Evolutionary conservation across 116 monocot species (phyloP), one percentile per base, ranked within the genome.

Genomic region (Papilionanthe hybrid): DNA sequence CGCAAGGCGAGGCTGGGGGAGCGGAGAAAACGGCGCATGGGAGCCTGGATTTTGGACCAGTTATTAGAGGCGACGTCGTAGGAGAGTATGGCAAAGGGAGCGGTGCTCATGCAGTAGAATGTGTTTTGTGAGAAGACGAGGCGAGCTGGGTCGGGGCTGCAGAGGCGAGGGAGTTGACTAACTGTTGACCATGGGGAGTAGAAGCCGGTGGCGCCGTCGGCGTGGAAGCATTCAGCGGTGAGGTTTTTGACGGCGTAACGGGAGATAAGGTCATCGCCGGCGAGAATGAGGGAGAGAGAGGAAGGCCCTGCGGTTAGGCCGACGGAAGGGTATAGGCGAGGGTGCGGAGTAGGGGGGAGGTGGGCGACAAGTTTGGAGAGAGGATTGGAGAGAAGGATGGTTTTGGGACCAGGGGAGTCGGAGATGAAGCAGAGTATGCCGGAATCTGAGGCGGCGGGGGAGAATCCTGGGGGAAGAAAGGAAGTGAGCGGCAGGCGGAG

Each of bases 221-320:
- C 90, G 67, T 81, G 83, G 86, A 94, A 92, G 23, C 76, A 60
- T 82, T 96, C 96, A 1, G 92, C 79, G 11, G 94, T 89, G 44
- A 96, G 85, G 83, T 96, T 96, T 85, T 96, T 96, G 67, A 96
- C 96, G 12, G 96, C 92, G 81, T 91, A 96, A 29, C 89, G 94
- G 49, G 96, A 96, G 71, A 96, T 89, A 41, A 96, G 87, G 71
- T 96, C 92, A 48, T 96, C 96, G 3, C 94, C 96, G 32, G 96
- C 96, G 23, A 96, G 76, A 44, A 94, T 79, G 4, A 85, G 84
- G 81, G 75, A 84, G 80, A 96, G 72, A 50, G 91, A 90, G 5
- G 92, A 80, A 19, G 81, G 66, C 1, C 75, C 79, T 3, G 82
- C 87, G 30, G 91, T 71, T 75, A 96, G 79, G 15, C 94, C 96